Evolutionary conservation across 192 early-diverging fungal species (phyloP), one percentile per base, ranked within the genome.

Genomic region (Coemansia asiatica): DNA sequence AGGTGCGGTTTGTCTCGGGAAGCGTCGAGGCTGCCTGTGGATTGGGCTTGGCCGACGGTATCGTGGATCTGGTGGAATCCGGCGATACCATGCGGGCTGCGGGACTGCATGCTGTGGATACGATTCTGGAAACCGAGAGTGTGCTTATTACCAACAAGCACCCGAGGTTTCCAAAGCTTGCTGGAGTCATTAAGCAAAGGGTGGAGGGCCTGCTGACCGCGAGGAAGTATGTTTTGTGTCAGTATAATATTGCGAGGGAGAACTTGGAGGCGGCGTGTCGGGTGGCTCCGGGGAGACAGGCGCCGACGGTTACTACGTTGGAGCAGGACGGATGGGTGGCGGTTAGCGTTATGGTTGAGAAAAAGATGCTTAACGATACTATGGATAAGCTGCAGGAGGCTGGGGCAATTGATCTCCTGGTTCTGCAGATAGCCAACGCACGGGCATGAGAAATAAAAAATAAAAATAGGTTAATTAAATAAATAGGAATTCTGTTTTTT

Each of bases 71-170:
- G 29, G 86, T 90, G 49, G 96, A 98, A 83, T 94, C 93, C 21
- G 97, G 97, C 63, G 96, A 99, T 61, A 99, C 97, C n/a, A 99
- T 99, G 97, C 88, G 94, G 49, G 97, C 94, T 21, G 97, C 97
- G 18, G 95, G 95, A n/a, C 86, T 99, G 21, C 90, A 93, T 71
- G 87, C 90, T 54, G 95, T 99, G 46, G 85, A 86, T 44, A 95
- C 91, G 9, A 69, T 99, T 10, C 35, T 96, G 33, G 82, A 81
- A 0, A 90, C 97, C 15, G 87, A 99, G 68, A 90, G 96, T 10
- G 94, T 97, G 31, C 78, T 98, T 55, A 90, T 99, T 54, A 89
- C 90, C 59, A 95, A 96, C 69, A 86, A 89, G 67, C 84, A 93
- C 60, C 61, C 86, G 27, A 68, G 79, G 29, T 89, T 96, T 66